These are phyloP conservation scores for Raddia distichophylla DNA, from an alignment of 176 grass and related monocot species.

Conservation along the genomic window DNA sequence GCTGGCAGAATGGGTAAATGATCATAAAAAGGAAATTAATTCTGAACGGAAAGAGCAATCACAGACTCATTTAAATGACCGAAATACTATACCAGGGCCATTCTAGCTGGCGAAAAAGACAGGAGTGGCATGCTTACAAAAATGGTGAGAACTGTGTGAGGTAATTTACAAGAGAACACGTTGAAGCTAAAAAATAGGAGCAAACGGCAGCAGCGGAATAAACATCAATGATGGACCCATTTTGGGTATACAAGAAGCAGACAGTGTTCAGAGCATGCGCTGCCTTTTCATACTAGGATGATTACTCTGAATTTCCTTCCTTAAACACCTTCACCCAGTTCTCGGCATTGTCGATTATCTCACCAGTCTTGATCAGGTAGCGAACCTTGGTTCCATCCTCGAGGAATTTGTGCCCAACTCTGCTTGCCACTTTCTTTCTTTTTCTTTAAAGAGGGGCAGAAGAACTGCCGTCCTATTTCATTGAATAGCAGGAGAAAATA, in stretches of 20 bases:
- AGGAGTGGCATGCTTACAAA: slow-evolving; percentile 29
- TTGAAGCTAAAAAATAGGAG: slow-evolving; percentile 7
- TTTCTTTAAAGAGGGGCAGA: too few species aligned
- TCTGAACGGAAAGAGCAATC: not conserved
- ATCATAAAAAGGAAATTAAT: too few species aligned
- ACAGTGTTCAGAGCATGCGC: not conserved
- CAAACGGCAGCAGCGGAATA: not conserved
- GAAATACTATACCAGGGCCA: not conserved
- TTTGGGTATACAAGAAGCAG: slow-evolving; percentile 21
- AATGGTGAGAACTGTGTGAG: slow-evolving; percentile 32
- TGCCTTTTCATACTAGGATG: not conserved
- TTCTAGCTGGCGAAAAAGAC: slow-evolving; percentile 1
- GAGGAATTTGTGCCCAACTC: slow-evolving; percentile 81
- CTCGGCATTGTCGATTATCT: slow-evolving; percentile 77
- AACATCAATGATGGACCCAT: slow-evolving; percentile 26
- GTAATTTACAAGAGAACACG: slow-evolving; percentile 41
- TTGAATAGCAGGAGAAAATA: too few species aligned
- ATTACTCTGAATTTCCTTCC: slow-evolving; percentile 54
- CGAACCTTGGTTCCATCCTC: slow-evolving; percentile 83
- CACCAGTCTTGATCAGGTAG: slow-evolving; percentile 84
- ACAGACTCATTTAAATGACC: not conserved
- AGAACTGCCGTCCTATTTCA: too few species aligned
- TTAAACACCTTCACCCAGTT: slow-evolving; percentile 81
- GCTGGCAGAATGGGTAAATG: too few species aligned
- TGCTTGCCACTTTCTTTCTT: slow-evolving; percentile 78